Conservation (phyloP, 2,329 filamentous ascomycete species). For the Paraconiothyrium brasiliense region DNA sequence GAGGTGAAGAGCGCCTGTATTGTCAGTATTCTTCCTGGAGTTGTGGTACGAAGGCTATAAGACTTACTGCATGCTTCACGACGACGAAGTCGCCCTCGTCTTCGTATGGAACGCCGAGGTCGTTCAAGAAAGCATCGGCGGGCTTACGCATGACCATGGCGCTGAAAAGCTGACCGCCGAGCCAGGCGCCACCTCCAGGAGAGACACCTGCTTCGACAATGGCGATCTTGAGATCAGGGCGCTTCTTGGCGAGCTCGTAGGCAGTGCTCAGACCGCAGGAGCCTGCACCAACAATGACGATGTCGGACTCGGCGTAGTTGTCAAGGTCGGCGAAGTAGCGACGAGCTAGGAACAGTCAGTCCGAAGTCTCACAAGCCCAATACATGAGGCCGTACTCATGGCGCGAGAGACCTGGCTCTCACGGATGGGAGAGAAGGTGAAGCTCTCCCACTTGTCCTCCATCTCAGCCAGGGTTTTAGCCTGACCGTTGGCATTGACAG, state of each 20-base stretch:
- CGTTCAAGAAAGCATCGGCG: conserved; percentile 82
- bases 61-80: conserved; percentile 78
- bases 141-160: conserved; percentile 97
- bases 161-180: conserved; percentile 92
- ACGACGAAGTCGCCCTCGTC: conserved; percentile 90
- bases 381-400: conserved; percentile 66
- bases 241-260: conserved; percentile 82
- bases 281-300: conserved; percentile 91
- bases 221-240: conserved; percentile 90
- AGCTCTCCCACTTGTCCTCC: conserved; percentile 80
- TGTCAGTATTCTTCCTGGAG: neutral
- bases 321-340: conserved; percentile 94
- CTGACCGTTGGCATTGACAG: conserved; percentile 52
- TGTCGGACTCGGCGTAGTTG: conserved; percentile 88
- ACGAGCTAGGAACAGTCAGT: conserved; percentile 55
- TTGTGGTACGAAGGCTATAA: neutral
- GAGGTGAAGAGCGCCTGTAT: conserved; percentile 80
- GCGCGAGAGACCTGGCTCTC: conserved; percentile 92
- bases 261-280: conserved; percentile 87
- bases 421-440: conserved; percentile 85
- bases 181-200: conserved; percentile 86
- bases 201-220: conserved; percentile 89
- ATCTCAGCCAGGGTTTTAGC: conserved; percentile 70
- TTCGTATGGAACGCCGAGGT: conserved; percentile 85
- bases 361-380: conserved; percentile 5